phyloP scores from a whole-genome alignment of 768 basidiomycete genomes.

The Naematelia encephala region DNA sequence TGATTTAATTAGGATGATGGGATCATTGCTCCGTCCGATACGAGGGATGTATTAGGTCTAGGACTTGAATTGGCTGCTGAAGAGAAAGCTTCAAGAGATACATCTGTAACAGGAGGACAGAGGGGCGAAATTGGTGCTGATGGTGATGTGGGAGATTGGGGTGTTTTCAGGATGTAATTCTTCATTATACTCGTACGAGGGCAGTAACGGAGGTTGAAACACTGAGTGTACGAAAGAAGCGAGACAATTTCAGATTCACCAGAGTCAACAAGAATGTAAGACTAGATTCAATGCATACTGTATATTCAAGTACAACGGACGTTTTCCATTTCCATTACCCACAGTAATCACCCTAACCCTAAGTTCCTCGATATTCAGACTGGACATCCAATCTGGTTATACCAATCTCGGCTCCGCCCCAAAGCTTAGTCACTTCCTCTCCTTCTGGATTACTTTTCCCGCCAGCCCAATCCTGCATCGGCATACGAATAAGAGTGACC shows the following conservation, averaged over 20 bases:
- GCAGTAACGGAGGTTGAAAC: too few relatives aligned
- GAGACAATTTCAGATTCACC: too few relatives aligned
- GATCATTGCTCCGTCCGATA: slow-evolving; percentile 83
- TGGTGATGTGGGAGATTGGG: slow-evolving; percentile 57
- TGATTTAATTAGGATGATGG: slow-evolving; percentile 31
- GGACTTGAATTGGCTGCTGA: slow-evolving; percentile 69
- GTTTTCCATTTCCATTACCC: too few relatives aligned
- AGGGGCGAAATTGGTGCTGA: slow-evolving; percentile 60
- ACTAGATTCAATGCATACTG: not conserved
- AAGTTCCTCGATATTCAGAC: too few relatives aligned
- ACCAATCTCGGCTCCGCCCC: slow-evolving; percentile 37
- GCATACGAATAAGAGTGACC: slow-evolving; percentile 38
- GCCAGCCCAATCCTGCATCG: slow-evolving; percentile 1
- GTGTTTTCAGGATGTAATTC: slow-evolving; percentile 80
- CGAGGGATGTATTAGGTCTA: slow-evolving; percentile 79
- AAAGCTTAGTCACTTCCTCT: slow-evolving; percentile 18
- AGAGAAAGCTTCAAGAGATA: slow-evolving; percentile 43
- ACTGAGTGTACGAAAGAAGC: too few relatives aligned
- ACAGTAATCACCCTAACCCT: too few relatives aligned
- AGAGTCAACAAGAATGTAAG: too few relatives aligned
- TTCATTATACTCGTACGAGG: too few relatives aligned
- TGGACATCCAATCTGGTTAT: slow-evolving; percentile 16
- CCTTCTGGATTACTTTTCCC: not conserved
- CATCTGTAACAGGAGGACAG: slow-evolving; percentile 23
- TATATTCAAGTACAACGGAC: not conserved